A percentile compares a stretch with the other conserved stretches of the same genome.
Evolutionary conservation across 345 rosid genomes (phyloP).

Genomic region (Lepidium africanum): DNA sequence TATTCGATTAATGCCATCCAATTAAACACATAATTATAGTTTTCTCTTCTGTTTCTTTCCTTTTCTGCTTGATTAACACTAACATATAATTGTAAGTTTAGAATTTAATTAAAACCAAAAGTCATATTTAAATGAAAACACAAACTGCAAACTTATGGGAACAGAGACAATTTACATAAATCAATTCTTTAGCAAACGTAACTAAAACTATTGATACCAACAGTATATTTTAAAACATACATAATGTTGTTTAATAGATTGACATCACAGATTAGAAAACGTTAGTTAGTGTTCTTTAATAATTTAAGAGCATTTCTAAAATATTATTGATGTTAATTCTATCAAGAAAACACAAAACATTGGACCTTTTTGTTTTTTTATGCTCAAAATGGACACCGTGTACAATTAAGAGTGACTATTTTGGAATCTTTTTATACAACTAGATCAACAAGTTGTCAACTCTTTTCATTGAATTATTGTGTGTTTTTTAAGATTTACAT

Average conservation of each 20-base stretch:
- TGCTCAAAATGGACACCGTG: slow-evolving; percentile 2
- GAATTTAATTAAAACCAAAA: background rate
- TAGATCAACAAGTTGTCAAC: slow-evolving; percentile 29
- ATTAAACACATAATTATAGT: background rate
- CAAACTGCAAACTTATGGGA: background rate
- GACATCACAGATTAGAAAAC: background rate
- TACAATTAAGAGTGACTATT: background rate
- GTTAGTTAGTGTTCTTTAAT: background rate
- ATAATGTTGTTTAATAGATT: background rate
- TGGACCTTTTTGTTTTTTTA: slow-evolving; percentile 1
- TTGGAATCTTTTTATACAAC: slow-evolving; percentile 20
- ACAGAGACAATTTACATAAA: background rate
- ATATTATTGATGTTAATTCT: background rate
- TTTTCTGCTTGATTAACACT: background rate
- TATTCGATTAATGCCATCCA: too few relatives aligned
- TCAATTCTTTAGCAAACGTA: background rate
- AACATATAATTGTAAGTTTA: background rate
- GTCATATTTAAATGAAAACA: background rate
- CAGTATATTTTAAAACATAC: background rate
- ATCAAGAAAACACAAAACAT: too few relatives aligned
- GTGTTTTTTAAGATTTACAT: background rate
- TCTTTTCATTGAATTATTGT: slow-evolving; percentile 18
- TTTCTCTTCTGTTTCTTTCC: background rate
- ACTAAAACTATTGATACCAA: background rate
- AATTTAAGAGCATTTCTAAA: background rate